Evolutionary conservation across 2,329 filamentous ascomycete genomes (phyloP), one percentile per base, ranked within the genome.

Genomic region (Cryphonectria japonica): DNA sequence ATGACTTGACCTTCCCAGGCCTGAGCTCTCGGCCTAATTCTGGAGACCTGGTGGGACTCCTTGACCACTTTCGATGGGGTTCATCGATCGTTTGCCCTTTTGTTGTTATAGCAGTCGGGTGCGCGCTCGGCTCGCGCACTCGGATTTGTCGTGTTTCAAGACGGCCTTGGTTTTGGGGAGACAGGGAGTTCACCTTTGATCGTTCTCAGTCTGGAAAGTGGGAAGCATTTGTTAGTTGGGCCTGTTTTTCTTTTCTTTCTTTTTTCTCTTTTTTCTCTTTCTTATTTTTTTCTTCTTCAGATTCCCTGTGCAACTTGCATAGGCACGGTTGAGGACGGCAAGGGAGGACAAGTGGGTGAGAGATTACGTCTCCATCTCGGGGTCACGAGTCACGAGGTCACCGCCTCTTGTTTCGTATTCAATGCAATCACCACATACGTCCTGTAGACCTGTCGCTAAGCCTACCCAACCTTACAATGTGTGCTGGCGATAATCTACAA

Each of bases 1-100:
- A 26, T 41, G 37, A 16, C 26, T 39, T 57, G 54, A 3, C 22
- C 46, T 57, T n/a, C 13, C 57, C 29, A 22, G 34, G 34, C 34
- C 60, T 13, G 26, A 14, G 60, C 22, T 41, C 60, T 62, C 37
- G 60, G 60, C 34, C 22, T 22, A 41, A 64, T 64, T 64, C 39
- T 43, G 61, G 61, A 64, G 61, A 64, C 61, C 7, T 11, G 39
- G 43, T 64, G 61, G 37, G 39, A 26, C 22, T 37, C 22, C 60
- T 11, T 43, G 9, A 39, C 32, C 8, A 26, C 11, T 29, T 3
- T 29, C 46, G n/a, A 57, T 57, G 52, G 60, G 37, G 60, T 11
- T 63, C 34, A 63, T 63, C 37, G 60, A 41, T 29, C 52, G 26
- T 7, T 32, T 39, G 37, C 11, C 14, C 34, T 13, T 29, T 34